These are phyloP conservation scores for Neckera pumila DNA, from an alignment of 225 moss, liverwort and hornwort genomes.

Conservation along the genomic window DNA sequence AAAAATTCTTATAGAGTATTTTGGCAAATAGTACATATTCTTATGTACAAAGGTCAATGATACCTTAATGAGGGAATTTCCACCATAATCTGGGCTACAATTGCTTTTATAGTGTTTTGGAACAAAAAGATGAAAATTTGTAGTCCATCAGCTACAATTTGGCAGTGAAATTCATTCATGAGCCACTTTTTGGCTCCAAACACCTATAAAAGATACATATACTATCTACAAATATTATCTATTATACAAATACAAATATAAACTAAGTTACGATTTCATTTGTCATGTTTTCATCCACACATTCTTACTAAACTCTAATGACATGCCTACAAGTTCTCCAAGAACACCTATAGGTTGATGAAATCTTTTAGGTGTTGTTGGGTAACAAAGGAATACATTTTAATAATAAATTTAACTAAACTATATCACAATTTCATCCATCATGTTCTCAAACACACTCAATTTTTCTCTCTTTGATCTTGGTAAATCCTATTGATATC, in stretches of 20 bases:
- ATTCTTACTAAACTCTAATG: not conserved
- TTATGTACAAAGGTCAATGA: no score
- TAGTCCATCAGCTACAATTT: fast-evolving
- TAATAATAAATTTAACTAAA: not conserved
- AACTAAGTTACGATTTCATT: not conserved
- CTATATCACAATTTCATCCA: not conserved
- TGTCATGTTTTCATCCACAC: not conserved
- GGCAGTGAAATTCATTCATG: not conserved
- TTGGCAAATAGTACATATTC: not conserved
- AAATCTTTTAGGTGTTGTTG: fast-evolving
- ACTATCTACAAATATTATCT: not conserved
- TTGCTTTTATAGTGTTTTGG: fast-evolving
- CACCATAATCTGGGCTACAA: not conserved
- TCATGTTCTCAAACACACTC: fast-evolving
- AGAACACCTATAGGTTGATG: fast-evolving
- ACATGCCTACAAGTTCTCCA: no score
- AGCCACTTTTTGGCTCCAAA: not conserved
- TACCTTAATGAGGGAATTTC: not conserved
- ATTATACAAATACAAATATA: not conserved
- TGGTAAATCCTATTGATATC: not conserved
- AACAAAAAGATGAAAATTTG: not conserved
- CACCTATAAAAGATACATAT: fast-evolving
- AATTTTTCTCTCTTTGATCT: not conserved
- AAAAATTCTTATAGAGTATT: not conserved
- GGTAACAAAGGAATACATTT: not conserved